Percentiles rank a stretch among this genome's conserved stretches.
Conservation (phyloP, 306 rosid genomes). For the Oxytropis ochrocephala region DNA sequence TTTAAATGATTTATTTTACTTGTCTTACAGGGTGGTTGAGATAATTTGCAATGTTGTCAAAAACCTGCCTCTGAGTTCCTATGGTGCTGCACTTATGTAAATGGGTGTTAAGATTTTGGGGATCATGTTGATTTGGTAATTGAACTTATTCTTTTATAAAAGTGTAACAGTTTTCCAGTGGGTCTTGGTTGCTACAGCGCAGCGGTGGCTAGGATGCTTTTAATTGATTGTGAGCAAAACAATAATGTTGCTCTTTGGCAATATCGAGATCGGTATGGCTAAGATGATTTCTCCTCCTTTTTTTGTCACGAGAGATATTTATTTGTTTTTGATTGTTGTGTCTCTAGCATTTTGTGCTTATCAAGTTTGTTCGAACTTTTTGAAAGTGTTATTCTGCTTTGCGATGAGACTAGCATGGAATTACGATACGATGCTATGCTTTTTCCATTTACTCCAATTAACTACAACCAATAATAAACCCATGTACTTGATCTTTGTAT, state of each 20-base stretch:
- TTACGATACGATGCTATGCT: too few relatives aligned
- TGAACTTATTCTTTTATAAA: too few relatives aligned
- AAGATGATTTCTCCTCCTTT: neutral
- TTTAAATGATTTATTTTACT: too few relatives aligned
- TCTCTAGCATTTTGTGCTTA: too few relatives aligned
- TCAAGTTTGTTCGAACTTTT: too few relatives aligned
- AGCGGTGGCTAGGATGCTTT: too few relatives aligned
- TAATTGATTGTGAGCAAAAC: conserved; percentile 74
- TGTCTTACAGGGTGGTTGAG: conserved; percentile 66
- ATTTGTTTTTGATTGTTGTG: neutral
- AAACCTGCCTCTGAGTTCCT: conserved; percentile 53
- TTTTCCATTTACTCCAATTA: too few relatives aligned
- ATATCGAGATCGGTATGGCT: conserved; percentile 59
- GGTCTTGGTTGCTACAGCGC: too few relatives aligned
- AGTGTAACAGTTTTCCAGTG: too few relatives aligned
- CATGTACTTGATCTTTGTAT: too few relatives aligned
- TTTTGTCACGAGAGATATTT: neutral
- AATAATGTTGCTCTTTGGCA: conserved; percentile 55
- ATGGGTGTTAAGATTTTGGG: conserved; percentile 65
- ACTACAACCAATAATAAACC: neutral
- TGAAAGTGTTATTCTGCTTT: too few relatives aligned
- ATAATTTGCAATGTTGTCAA: conserved; percentile 64
- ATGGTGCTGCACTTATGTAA: conserved; percentile 66
- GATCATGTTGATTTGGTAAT: conserved; percentile 58
- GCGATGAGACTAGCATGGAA: too few relatives aligned